Evolutionary conservation across 176 grass and related monocot genomes (phyloP), one percentile per base, ranked within the genome.

Genomic region (Cenchrus purpureus): DNA sequence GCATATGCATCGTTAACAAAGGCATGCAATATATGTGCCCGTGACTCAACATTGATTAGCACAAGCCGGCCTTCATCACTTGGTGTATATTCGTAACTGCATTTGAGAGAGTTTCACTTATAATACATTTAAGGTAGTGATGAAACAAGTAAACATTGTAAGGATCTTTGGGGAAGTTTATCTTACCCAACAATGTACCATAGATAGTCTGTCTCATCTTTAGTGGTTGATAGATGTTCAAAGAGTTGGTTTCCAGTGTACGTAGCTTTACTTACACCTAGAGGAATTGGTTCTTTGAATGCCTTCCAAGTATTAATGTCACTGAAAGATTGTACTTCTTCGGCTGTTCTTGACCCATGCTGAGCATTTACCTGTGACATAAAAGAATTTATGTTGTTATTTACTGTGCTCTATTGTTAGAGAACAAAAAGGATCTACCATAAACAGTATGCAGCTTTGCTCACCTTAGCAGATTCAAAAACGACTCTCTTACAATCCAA

Each of bases 121-220:
- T 62, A 63, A 87, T 52, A 53, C 52, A 51, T 42, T 68, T 32
- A 29, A 50, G 25, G 43, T n/a, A 73, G 29, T 57, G 22, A 60
- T 87, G 11, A 60, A 79, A 57, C 50, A 73, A 57, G 10, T 74
- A 85, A 64, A 52, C 8, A 7, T 61, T 19, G 11, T 60, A 31
- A 73, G 16, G 19, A 31, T 10, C 1, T 49, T 78, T 68, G 1
- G 28, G 29, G 54, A 78, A 90, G 0, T 50, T 74, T 73, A 40
- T 68, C 75, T 83, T 93, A 98, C 96, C 91, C 85, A 20, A 80
- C 84, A 43, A 83, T 88, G 77, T 94, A 95, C 96, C 96, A 98
- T 53, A 98, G 96, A 81, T 98, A 98, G 77, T 98, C 96, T n/a
- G 96, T 98, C 37, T 77, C 77, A 82, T 98, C 96, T 89, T 94